A percentile compares a stretch with the other conserved stretches of the same genome.
phyloP scores from a whole-genome alignment of 2,329 filamentous ascomycete genomes.

The Acrocalymma vagum region DNA sequence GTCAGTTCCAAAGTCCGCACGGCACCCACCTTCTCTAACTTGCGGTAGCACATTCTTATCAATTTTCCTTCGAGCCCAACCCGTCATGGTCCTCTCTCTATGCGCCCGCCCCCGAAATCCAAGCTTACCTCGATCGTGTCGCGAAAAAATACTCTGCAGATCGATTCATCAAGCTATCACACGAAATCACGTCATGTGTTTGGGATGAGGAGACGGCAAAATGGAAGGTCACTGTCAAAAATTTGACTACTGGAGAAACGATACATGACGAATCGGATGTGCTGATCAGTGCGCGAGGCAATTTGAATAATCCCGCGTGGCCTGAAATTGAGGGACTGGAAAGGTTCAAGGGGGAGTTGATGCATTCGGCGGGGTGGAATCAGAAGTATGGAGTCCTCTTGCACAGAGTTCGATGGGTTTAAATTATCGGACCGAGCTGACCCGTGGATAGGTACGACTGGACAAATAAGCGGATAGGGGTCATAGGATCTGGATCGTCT shows the following conservation, averaged over 20 bases:
- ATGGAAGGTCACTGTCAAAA: conserved; percentile 47
- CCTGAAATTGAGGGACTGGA: conserved; percentile 42
- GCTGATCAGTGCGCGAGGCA: conserved; percentile 41
- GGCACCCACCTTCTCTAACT: conserved; percentile 7
- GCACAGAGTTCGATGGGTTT: conserved; percentile 1
- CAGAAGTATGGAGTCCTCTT: conserved; percentile 26
- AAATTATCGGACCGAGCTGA: conserved; percentile 9
- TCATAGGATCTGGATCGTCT: conserved; percentile 46
- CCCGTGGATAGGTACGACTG: conserved; percentile 35
- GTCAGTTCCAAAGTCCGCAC: conserved; percentile 15
- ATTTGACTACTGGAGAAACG: conserved; percentile 35
- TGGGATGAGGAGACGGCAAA: conserved; percentile 44
- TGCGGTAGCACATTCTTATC: conserved; percentile 49
- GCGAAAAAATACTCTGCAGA: conserved; percentile 47
- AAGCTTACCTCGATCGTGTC: conserved; percentile 44
- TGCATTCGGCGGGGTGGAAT: conserved; percentile 48
- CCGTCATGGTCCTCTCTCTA: conserved; percentile 52
- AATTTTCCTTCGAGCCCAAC: conserved; percentile 55
- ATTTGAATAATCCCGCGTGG: conserved; percentile 42
- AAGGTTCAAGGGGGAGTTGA: conserved; percentile 42
- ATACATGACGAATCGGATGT: conserved; percentile 38
- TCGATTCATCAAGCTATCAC: conserved; percentile 47
- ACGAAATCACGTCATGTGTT: conserved; percentile 42
- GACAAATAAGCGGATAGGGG: conserved; percentile 41
- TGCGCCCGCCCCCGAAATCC: conserved; percentile 49